A percentile compares a stretch with the other conserved stretches of the same genome.
These are phyloP conservation scores for Aspergillus fischeri DNA, from an alignment of 2,329 filamentous ascomycete genomes.

Conservation along the genomic window DNA sequence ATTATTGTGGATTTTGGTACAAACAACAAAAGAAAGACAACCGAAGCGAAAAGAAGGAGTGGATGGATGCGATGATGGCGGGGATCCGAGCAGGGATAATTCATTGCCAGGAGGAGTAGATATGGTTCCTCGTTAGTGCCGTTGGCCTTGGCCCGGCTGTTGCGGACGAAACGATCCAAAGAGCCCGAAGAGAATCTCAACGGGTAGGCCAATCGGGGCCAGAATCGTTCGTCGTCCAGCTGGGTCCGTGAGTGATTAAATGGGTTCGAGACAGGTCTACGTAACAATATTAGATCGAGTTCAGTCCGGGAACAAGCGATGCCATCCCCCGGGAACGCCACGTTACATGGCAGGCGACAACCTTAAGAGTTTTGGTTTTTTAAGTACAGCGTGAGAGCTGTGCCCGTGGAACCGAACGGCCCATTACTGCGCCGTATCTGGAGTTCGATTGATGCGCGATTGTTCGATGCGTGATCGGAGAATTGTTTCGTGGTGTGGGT, in stretches of 20 bases:
- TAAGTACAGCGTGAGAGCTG: background rate
- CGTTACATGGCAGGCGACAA: background rate
- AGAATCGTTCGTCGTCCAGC: background rate
- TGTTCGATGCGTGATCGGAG: background rate
- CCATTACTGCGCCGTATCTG: background rate
- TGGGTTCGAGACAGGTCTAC: background rate
- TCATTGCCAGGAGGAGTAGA: background rate
- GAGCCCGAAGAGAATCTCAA: background rate
- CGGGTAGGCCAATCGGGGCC: background rate
- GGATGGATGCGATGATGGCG: background rate
- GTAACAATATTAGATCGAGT: background rate
- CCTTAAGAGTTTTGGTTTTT: background rate
- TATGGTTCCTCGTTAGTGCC: background rate
- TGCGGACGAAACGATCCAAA: background rate
- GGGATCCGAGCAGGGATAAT: background rate
- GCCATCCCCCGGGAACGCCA: background rate
- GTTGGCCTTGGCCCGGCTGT: background rate
- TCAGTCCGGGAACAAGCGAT: background rate
- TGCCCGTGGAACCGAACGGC: background rate
- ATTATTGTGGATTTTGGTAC: background rate
- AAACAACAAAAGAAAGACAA: background rate
- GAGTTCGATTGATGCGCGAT: background rate
- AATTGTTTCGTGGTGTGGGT: background rate
- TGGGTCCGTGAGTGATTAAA: background rate
- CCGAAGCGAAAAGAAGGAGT: background rate